Conservation (phyloP, 2,329 filamentous ascomycete species). For the Aspergillus transmontanensis region DNA sequence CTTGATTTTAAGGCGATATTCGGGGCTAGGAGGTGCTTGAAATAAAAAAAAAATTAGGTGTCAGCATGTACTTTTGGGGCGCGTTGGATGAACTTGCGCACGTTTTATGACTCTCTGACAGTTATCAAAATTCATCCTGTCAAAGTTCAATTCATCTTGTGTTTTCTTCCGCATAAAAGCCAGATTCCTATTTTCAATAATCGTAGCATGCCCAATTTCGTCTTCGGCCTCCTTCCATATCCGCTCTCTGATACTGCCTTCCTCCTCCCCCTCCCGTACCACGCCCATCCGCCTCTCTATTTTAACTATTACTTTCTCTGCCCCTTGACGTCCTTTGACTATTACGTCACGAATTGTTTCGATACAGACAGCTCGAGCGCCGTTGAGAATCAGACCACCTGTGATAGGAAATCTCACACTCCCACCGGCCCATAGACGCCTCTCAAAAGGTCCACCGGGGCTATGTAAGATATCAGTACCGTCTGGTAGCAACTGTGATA, state of each 20-base stretch:
- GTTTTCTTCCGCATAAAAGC: slow-evolving; percentile 63
- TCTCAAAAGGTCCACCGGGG: slow-evolving; percentile 70
- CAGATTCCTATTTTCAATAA: slow-evolving; percentile 63
- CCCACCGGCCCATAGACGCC: slow-evolving; percentile 89
- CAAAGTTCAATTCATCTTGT: slow-evolving; percentile 34
- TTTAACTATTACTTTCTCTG: slow-evolving; percentile 62
- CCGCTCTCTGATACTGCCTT: slow-evolving; percentile 39
- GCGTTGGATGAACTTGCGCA: slow-evolving; percentile 29
- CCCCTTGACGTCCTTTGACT: slow-evolving; percentile 54
- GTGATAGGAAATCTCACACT: slow-evolving; percentile 57
- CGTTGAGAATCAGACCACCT: slow-evolving; percentile 33
- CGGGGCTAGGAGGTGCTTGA: slow-evolving; percentile 53
- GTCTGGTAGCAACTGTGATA: slow-evolving; percentile 70
- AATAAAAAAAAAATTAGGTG: slow-evolving; percentile 8
- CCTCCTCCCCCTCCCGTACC: slow-evolving; percentile 40
- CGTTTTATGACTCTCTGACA: slow-evolving; percentile 36
- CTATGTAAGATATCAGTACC: slow-evolving; percentile 81
- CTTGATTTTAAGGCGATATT: slow-evolving; percentile 61
- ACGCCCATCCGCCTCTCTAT: slow-evolving; percentile 57
- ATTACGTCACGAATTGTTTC: slow-evolving; percentile 53
- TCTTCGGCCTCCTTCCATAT: slow-evolving; percentile 48
- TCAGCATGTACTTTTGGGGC: slow-evolving; percentile 18
- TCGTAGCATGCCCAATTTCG: slow-evolving; percentile 44
- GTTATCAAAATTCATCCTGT: slow-evolving; percentile 26
- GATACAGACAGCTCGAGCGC: slow-evolving; percentile 44